Evolutionary conservation across 2,329 filamentous ascomycete species (phyloP).

Genomic region (Penicillium sp.): DNA sequence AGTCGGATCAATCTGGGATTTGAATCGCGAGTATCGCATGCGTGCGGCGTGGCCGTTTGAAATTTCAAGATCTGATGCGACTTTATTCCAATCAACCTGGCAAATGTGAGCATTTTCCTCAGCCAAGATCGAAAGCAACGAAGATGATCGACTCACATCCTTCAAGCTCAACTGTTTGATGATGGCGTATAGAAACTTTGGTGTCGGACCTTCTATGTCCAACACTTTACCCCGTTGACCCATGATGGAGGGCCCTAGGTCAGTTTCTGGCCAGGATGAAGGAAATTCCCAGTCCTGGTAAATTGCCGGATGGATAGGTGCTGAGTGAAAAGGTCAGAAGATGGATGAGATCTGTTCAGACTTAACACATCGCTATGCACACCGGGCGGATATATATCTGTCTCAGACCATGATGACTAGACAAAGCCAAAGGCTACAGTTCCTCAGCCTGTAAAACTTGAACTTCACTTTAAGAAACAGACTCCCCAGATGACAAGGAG

Average conservation of each 20-base stretch:
- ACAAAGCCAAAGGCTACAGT: background rate
- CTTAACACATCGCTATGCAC: background rate
- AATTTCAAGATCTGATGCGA: conserved; percentile 58
- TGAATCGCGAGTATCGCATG: conserved; percentile 63
- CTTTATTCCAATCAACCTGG: conserved; percentile 61
- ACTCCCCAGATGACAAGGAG: background rate
- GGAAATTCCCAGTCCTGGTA: background rate
- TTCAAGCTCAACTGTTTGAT: conserved; percentile 62
- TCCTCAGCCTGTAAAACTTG: background rate
- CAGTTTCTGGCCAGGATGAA: background rate
- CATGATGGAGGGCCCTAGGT: conserved; percentile 29
- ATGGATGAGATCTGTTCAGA: background rate
- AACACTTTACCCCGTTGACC: conserved; percentile 51
- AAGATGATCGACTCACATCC: conserved; percentile 45
- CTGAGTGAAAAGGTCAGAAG: too few relatives aligned
- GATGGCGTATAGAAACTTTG: conserved; percentile 61
- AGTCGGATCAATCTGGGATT: conserved; percentile 58
- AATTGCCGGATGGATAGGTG: background rate
- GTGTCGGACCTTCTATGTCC: conserved; percentile 57
- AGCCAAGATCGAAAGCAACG: background rate
- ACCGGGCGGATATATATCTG: background rate
- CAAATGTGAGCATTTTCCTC: background rate
- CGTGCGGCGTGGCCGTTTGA: conserved; percentile 64
- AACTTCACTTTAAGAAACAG: background rate
- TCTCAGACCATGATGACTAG: background rate